Evolutionary conservation across 2,329 filamentous ascomycete genomes (phyloP).

Genomic region (Colletotrichum sp.): DNA sequence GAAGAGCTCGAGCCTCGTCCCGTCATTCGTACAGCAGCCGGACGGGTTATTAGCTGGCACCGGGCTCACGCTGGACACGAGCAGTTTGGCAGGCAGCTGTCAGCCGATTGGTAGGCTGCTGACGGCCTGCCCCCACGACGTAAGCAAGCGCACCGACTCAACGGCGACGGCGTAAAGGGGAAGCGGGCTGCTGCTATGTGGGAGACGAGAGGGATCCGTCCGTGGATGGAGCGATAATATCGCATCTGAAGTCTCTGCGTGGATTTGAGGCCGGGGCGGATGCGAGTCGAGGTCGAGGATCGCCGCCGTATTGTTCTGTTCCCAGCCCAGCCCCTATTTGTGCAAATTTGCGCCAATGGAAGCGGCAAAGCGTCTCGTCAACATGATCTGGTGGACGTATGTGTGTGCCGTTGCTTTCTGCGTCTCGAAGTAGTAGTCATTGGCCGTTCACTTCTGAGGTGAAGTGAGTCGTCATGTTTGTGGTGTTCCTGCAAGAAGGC

Average conservation of each 20-base stretch:
- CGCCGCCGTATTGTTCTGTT: background rate
- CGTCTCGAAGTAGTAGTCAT: background rate
- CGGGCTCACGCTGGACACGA: background rate
- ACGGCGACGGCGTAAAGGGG: background rate
- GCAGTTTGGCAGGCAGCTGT: slow-evolving; percentile 1
- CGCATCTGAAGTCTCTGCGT: background rate
- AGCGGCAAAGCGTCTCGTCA: background rate
- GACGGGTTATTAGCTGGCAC: background rate
- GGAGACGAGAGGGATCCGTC: background rate
- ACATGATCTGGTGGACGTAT: background rate
- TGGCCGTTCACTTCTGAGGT: background rate
- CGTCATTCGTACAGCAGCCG: background rate
- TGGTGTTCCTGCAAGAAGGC: background rate
- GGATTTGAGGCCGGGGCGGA: background rate
- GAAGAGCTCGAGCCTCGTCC: slow-evolving; percentile 15
- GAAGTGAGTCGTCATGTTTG: background rate
- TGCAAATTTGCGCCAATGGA: background rate
- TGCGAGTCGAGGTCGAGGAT: background rate
- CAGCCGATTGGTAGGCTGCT: background rate
- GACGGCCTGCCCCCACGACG: background rate
- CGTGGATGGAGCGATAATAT: background rate
- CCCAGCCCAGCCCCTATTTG: background rate
- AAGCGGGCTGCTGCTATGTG: background rate
- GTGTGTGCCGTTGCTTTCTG: background rate
- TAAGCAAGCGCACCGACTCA: background rate